Evolutionary conservation across 2,329 filamentous ascomycete genomes (phyloP).

Genomic region (Epichloe hybrida): DNA sequence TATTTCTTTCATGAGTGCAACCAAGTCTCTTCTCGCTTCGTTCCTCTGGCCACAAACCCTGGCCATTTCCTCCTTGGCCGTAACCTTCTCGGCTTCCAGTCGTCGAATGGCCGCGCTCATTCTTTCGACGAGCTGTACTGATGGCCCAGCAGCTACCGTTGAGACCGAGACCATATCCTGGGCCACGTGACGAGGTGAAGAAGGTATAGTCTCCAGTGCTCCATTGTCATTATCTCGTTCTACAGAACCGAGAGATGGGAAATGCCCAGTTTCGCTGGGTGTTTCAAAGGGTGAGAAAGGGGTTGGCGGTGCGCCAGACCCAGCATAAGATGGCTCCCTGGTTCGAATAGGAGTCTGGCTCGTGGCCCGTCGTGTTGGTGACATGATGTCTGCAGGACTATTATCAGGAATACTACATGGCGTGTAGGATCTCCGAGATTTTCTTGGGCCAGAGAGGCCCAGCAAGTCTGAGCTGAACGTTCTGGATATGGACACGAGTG

Average conservation of each 20-base stretch:
- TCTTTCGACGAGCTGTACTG: constrained; percentile 86
- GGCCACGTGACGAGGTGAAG: constrained; percentile 54
- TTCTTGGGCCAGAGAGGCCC: constrained; percentile 27
- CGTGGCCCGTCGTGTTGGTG: constrained; percentile 34
- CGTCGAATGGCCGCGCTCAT: constrained; percentile 90
- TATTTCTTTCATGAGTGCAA: constrained; percentile 73
- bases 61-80: constrained; percentile 71
- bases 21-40: constrained; percentile 84
- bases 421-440: constrained; percentile 22
- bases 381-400: constrained; percentile 24
- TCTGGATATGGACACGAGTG: constrained; percentile 34
- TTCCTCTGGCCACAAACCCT: constrained; percentile 77
- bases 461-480: constrained; percentile 43
- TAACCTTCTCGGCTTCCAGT: constrained; percentile 83
- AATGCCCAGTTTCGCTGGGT: constrained; percentile 18
- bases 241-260: constrained; percentile 26
- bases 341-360: constrained; percentile 31
- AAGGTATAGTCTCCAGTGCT: constrained; percentile 31
- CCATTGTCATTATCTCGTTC: constrained; percentile 40
- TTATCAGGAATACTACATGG: constrained; percentile 35
- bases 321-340: constrained; percentile 23
- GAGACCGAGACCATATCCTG: constrained; percentile 83
- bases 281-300: constrained; percentile 37
- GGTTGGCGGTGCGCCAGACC: constrained; percentile 22
- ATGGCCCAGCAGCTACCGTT: constrained; percentile 79